Conservation (phyloP, 805 yeast genomes). For the Kodamaea sagamina region DNA sequence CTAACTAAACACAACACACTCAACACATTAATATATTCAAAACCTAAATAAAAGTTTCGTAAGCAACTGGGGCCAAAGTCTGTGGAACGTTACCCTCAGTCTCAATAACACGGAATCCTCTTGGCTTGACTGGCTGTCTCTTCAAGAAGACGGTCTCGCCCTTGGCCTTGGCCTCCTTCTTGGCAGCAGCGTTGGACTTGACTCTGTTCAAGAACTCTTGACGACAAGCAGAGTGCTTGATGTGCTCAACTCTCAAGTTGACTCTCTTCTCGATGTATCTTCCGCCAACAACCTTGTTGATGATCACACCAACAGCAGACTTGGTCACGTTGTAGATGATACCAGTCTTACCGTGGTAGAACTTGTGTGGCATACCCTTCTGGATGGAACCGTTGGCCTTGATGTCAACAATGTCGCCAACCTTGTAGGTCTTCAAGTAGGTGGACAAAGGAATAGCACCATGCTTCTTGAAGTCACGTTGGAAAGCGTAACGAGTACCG, state of each 20-base stretch:
- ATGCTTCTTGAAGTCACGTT: slow-evolving; percentile 98
- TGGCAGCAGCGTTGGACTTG: slow-evolving; percentile 91
- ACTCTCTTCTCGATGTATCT: slow-evolving; percentile 99
- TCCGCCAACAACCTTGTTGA: slow-evolving; percentile 98
- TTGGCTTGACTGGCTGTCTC: slow-evolving; percentile 99
- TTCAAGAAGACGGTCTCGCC: slow-evolving; percentile 90
- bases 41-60: slow-evolving; percentile 96
- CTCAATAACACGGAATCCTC: slow-evolving; percentile 83
- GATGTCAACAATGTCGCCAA: slow-evolving; percentile 99
- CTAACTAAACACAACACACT: background rate
- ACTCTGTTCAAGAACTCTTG: slow-evolving; percentile 98
- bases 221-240: slow-evolving; percentile 99
- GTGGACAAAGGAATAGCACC: slow-evolving; percentile 93
- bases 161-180: slow-evolving; percentile 90
- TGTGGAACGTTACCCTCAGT: slow-evolving; percentile 86
- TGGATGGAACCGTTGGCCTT: slow-evolving; percentile 99
- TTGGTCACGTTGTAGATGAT: slow-evolving; percentile 98
- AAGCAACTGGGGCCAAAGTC: slow-evolving; percentile 98
- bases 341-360: slow-evolving; percentile 99
- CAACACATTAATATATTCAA: slow-evolving; percentile 8
- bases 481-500: slow-evolving; percentile 99
- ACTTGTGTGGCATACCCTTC: slow-evolving; percentile 99
- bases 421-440: slow-evolving; percentile 97
- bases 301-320: slow-evolving; percentile 96
- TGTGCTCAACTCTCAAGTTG: slow-evolving; percentile 97